Evolutionary conservation across 2,329 filamentous ascomycete genomes (phyloP).

Genomic region (Fusarium piperis): DNA sequence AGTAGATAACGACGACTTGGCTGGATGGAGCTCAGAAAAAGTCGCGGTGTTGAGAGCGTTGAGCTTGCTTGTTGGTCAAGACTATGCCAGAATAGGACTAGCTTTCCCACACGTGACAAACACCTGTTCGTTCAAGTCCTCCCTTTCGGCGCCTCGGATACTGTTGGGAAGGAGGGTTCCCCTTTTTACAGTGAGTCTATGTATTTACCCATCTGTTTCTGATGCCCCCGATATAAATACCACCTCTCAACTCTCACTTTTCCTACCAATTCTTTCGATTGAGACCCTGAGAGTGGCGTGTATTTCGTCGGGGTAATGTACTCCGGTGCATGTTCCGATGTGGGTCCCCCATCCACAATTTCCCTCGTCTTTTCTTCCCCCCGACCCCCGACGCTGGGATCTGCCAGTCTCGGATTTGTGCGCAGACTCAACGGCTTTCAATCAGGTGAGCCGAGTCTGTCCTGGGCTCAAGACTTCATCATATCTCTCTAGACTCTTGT

Average conservation of each 20-base stretch:
- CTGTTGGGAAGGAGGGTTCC: background rate
- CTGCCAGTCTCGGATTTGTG: slow-evolving; percentile 18
- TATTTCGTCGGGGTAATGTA: slow-evolving; percentile 33
- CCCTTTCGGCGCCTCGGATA: slow-evolving; percentile 78
- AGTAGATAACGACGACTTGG: slow-evolving; percentile 46
- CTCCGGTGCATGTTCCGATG: slow-evolving; percentile 26
- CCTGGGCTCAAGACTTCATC: background rate
- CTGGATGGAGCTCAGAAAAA: slow-evolving; percentile 54
- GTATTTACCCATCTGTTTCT: background rate
- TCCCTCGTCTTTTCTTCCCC: slow-evolving; percentile 39
- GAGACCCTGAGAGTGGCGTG: slow-evolving; percentile 11
- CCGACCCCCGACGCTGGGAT: slow-evolving; percentile 38
- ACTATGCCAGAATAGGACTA: slow-evolving; percentile 45
- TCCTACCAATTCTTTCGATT: background rate
- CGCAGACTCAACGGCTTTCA: slow-evolving; percentile 22
- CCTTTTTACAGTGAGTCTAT: background rate
- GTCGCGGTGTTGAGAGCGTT: slow-evolving; percentile 56
- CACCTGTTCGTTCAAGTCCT: slow-evolving; percentile 68
- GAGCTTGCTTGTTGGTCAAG: slow-evolving; percentile 53
- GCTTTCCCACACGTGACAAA: slow-evolving; percentile 36
- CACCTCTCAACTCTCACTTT: background rate
- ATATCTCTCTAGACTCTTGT: background rate
- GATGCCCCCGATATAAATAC: slow-evolving; percentile 78
- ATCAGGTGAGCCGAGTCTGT: background rate
- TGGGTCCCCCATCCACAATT: slow-evolving; percentile 29